A percentile compares a stretch with the other conserved stretches of the same genome.
These are phyloP conservation scores for Fraxinus nigra DNA, from an alignment of 305 asterid species.

Conservation along the genomic window DNA sequence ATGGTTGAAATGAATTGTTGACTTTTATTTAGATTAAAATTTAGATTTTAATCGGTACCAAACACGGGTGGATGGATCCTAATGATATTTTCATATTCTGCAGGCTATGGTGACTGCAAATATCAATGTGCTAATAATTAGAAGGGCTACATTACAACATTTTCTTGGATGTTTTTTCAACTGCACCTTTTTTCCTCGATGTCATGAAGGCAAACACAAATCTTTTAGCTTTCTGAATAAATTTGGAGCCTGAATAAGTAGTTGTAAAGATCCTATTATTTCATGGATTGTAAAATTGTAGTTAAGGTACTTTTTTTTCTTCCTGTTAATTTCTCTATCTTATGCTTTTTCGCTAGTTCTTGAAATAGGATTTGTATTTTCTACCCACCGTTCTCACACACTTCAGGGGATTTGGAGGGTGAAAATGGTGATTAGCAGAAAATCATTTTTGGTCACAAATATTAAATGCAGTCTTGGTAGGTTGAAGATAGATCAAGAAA, in stretches of 20 bases:
- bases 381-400: not conserved
- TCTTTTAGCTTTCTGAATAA: not conserved
- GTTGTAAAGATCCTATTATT: not conserved
- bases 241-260: not conserved
- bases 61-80: not conserved
- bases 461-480: not conserved
- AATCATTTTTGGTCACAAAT: not conserved
- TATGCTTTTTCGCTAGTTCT: not conserved
- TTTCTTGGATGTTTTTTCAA: not conserved
- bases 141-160: not conserved
- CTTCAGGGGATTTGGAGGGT: not conserved
- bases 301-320: not conserved
- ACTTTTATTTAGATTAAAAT: no score
- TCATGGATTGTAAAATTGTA: not conserved
- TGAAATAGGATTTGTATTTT: not conserved
- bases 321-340: not conserved
- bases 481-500: not conserved
- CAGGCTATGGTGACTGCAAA: slow-evolving; percentile 17
- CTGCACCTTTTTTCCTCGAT: not conserved
- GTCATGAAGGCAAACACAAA: not conserved
- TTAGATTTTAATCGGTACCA: no score
- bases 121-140: not conserved
- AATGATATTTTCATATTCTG: not conserved
- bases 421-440: not conserved
- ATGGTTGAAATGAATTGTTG: no score